Evolutionary conservation across 2,329 filamentous ascomycete species (phyloP).

Genomic region (Fusarium pininemorale): DNA sequence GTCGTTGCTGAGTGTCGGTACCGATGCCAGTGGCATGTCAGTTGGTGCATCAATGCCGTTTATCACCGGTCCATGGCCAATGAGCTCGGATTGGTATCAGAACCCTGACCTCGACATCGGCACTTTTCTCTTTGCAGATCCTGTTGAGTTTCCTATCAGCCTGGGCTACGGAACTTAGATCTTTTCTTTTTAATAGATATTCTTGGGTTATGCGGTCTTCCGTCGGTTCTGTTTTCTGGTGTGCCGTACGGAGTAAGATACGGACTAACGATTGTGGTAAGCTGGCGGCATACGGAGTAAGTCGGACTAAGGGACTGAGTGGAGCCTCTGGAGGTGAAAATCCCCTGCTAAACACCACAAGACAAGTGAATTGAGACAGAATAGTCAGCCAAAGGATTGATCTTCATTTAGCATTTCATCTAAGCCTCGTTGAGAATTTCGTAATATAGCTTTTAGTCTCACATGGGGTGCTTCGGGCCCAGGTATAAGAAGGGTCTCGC

Average conservation of each 20-base stretch:
- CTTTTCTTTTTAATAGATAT: neutral
- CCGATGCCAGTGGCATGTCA: neutral
- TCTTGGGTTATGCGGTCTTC: too few relatives aligned
- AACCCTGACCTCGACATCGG: conserved; percentile 14
- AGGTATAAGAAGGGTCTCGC: neutral
- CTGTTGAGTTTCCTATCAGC: conserved; percentile 11
- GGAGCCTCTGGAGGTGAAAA: neutral
- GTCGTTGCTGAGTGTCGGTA: neutral
- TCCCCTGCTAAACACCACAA: neutral
- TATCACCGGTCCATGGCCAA: neutral
- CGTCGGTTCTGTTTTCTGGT: too few relatives aligned
- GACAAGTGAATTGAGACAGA: neutral
- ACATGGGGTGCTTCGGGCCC: rapidly evolving
- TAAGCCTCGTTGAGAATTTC: neutral
- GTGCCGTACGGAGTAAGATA: conserved; percentile 8
- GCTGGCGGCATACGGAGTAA: neutral
- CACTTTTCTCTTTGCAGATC: conserved; percentile 31
- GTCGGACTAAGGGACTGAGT: neutral
- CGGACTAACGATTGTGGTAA: neutral
- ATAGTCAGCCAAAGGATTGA: neutral
- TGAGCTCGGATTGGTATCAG: conserved; percentile 1
- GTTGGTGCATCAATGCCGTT: neutral
- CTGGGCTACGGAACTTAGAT: neutral
- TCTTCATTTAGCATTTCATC: neutral
- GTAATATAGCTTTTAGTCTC: neutral